A percentile compares a stretch with the other conserved stretches of the same genome.
These are phyloP conservation scores for Lipomyces anomalus DNA, from an alignment of 805 yeast genomes.

Conservation along the genomic window DNA sequence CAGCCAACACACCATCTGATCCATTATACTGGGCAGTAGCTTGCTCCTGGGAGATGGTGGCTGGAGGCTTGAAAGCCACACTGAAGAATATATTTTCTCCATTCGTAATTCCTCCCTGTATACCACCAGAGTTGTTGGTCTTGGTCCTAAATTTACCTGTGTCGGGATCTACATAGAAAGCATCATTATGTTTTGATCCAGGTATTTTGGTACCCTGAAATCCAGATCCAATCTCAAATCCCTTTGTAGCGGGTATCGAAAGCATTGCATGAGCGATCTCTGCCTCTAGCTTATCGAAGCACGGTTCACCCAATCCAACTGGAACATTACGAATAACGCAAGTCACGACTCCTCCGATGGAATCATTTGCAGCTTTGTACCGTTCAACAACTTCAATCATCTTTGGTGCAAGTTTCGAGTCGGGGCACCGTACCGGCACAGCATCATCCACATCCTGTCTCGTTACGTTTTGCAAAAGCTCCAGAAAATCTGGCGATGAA, in stretches of 20 bases:
- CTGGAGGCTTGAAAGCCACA: conserved; percentile 97
- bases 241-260: conserved; percentile 96
- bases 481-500: conserved; percentile 50
- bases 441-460: conserved; percentile 81
- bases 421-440: conserved; percentile 95
- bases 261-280: conserved; percentile 95
- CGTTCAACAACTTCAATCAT: conserved; percentile 87
- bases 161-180: conserved; percentile 59
- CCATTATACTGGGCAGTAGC: conserved; percentile 86
- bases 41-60: conserved; percentile 93
- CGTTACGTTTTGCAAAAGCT: conserved; percentile 67
- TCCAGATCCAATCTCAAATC: conserved; percentile 96
- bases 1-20: conserved; percentile 77
- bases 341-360: conserved; percentile 96
- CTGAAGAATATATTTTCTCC: conserved; percentile 94
- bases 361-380: conserved; percentile 79
- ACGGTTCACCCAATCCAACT: conserved; percentile 95
- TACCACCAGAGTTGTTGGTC: conserved; percentile 93
- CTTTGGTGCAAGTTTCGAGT: conserved; percentile 55
- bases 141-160: conserved; percentile 67
- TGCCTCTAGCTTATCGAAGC: conserved; percentile 95
- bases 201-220: conserved; percentile 83
- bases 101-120: conserved; percentile 96
- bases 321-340: conserved; percentile 95
- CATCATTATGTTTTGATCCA: conserved; percentile 92